Conservation (phyloP, 495 filamentous ascomycete species). For the Astrocystis sublimbata region DNA sequence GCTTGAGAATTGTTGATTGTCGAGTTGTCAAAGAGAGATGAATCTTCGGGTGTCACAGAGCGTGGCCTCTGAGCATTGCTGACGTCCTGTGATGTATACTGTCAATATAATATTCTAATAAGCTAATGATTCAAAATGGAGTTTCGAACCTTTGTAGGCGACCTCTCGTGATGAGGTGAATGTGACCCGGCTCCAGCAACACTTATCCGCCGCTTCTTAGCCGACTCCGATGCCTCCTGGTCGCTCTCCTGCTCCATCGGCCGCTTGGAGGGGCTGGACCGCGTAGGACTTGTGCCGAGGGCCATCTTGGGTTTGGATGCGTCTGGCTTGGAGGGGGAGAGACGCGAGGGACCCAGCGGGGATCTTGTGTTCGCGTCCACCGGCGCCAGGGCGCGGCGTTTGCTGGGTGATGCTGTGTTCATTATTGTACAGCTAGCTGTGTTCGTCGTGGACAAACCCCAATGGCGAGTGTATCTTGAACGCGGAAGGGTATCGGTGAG, state of each 20-base stretch:
- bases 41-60: constrained; percentile 32
- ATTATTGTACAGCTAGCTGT: constrained; percentile 22
- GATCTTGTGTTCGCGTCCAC: constrained; percentile 44
- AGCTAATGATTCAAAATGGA: background rate
- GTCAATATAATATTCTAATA: background rate
- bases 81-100: constrained; percentile 6
- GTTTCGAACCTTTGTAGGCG: constrained; percentile 2
- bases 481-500: background rate
- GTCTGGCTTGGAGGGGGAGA: constrained; percentile 14
- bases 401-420: constrained; percentile 38
- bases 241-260: constrained; percentile 25
- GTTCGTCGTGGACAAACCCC: background rate
- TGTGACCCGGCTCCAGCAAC: background rate
- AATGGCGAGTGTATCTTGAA: background rate
- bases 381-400: constrained; percentile 48
- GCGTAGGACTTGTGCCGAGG: background rate
- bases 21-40: constrained; percentile 42
- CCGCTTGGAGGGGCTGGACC: constrained; percentile 21
- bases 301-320: constrained; percentile 7
- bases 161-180: constrained; percentile 4
- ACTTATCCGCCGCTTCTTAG: constrained; percentile 26
- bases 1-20: constrained; percentile 37
- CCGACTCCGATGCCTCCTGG: constrained; percentile 21
- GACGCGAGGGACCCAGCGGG: constrained; percentile 7
- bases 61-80: constrained; percentile 15